Evolutionary conservation across 768 basidiomycete species (phyloP).

Genomic region (Auricularia sp.): DNA sequence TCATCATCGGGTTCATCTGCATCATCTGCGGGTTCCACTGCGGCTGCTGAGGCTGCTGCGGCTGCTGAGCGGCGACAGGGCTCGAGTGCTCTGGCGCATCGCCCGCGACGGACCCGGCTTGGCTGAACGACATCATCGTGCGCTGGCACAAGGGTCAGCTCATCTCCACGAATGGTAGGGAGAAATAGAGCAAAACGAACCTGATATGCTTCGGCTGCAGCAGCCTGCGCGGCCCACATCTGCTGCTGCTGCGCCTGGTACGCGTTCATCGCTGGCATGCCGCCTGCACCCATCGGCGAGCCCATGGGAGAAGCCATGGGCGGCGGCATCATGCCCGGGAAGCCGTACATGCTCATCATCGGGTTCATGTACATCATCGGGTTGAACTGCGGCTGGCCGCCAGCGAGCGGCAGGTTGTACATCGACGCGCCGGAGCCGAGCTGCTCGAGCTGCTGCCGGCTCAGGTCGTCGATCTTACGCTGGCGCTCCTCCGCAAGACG

Average conservation of each 20-base stretch:
- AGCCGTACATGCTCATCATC: slow-evolving; percentile 22
- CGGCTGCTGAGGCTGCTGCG: slow-evolving; percentile 25
- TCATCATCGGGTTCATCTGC: slow-evolving; percentile 31
- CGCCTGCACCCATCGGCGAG: slow-evolving; percentile 28
- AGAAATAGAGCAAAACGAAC: not conserved
- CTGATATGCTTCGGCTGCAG: slow-evolving; percentile 74
- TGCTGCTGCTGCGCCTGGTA: slow-evolving; percentile 52
- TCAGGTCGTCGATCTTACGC: slow-evolving; percentile 83
- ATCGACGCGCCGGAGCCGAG: slow-evolving; percentile 53
- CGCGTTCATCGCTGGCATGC: slow-evolving; percentile 33
- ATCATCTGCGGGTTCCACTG: slow-evolving; percentile 52
- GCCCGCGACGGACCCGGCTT: slow-evolving; percentile 17
- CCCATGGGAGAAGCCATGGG: slow-evolving; percentile 44
- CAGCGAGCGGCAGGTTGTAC: slow-evolving; percentile 33
- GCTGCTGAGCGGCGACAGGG: not conserved
- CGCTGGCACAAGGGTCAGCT: slow-evolving; percentile 6
- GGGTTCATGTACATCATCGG: slow-evolving; percentile 46
- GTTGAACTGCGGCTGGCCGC: slow-evolving; percentile 41
- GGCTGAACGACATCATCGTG: slow-evolving; percentile 21
- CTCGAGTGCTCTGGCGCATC: not conserved
- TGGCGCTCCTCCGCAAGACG: slow-evolving; percentile 87
- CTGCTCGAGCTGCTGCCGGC: slow-evolving; percentile 83
- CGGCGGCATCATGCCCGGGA: slow-evolving; percentile 28
- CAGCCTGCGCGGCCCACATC: slow-evolving; percentile 71
- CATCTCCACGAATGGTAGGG: slow-evolving; percentile 8